Percentiles rank a stretch among this genome's conserved stretches.
These are phyloP conservation scores for Trichosporon asahii DNA, from an alignment of 1,284 basidiomycete genomes.

Conservation along the genomic window DNA sequence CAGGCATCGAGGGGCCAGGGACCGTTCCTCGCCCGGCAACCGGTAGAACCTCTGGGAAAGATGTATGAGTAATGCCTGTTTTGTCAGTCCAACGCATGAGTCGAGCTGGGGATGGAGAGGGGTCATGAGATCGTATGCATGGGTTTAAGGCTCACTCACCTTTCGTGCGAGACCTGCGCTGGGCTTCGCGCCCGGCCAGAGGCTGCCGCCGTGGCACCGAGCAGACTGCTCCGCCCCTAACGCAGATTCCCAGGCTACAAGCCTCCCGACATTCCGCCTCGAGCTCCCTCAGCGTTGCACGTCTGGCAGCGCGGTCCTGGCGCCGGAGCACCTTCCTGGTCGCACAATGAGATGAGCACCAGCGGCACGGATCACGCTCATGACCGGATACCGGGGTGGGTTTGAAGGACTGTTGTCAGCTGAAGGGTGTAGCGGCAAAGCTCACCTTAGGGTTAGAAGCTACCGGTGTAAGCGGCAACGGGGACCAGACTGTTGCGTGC, in stretches of 20 bases:
- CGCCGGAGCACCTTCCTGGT: constrained; percentile 13
- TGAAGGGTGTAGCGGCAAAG: not conserved
- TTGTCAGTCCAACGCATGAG: not conserved
- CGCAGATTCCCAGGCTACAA: not conserved
- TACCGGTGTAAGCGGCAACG: constrained; percentile 2
- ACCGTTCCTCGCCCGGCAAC: not conserved
- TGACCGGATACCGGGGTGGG: constrained; percentile 16
- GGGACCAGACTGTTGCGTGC: constrained; percentile 2
- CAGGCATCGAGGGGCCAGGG: not conserved
- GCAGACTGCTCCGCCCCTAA: not conserved
- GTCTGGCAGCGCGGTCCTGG: constrained; percentile 19
- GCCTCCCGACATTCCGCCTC: constrained; percentile 2
- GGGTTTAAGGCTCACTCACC: not conserved
- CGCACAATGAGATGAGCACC: constrained; percentile 1
- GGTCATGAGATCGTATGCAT: not conserved
- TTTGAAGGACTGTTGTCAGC: constrained; percentile 21
- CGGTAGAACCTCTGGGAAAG: constrained; percentile 3
- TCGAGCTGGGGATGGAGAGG: not conserved
- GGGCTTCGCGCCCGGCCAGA: not conserved
- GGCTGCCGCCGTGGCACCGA: constrained; percentile 3
- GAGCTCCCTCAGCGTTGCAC: constrained; percentile 5
- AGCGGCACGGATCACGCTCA: constrained; percentile 25
- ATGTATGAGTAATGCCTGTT: not conserved
- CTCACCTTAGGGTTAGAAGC: constrained; percentile 25
- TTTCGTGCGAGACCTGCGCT: constrained; percentile 9